phyloP scores from a whole-genome alignment of 1,139 yeast genomes.

The Taphrina pruni region DNA sequence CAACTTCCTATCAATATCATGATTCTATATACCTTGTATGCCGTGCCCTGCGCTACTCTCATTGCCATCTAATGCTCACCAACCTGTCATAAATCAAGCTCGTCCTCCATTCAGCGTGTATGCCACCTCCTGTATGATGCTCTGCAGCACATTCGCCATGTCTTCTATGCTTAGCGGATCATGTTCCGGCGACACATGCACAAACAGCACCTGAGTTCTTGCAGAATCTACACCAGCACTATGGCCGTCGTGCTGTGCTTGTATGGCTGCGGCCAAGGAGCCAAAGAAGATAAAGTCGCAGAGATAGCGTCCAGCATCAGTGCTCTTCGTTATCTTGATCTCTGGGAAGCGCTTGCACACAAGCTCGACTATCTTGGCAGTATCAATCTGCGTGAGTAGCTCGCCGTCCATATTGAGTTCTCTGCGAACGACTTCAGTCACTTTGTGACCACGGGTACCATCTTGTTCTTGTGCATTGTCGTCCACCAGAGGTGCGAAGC shows the following conservation, averaged over 20 bases:
- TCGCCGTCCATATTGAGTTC: slow-evolving; percentile 3
- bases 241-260: slow-evolving; percentile 3
- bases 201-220: slow-evolving; percentile 25
- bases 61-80: too few species aligned
- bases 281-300: slow-evolving; percentile 36
- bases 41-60: too few species aligned
- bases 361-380: slow-evolving; percentile 47
- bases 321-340: slow-evolving; percentile 21
- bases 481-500: slow-evolving; percentile 19
- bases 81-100: not conserved
- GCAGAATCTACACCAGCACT: not conserved
- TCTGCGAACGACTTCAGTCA: not conserved
- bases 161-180: slow-evolving; percentile 18
- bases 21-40: too few species aligned
- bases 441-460: slow-evolving; percentile 14
- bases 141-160: slow-evolving; percentile 27
- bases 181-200: slow-evolving; percentile 30
- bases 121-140: slow-evolving; percentile 18
- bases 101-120: not conserved
- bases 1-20: too few species aligned
- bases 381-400: slow-evolving; percentile 50
- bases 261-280: slow-evolving; percentile 22
- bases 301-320: slow-evolving; percentile 31
- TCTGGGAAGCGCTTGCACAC: slow-evolving; percentile 1
- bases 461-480: not conserved